Conservation (phyloP, 345 rosid genomes). For the Ricinus communis region DNA sequence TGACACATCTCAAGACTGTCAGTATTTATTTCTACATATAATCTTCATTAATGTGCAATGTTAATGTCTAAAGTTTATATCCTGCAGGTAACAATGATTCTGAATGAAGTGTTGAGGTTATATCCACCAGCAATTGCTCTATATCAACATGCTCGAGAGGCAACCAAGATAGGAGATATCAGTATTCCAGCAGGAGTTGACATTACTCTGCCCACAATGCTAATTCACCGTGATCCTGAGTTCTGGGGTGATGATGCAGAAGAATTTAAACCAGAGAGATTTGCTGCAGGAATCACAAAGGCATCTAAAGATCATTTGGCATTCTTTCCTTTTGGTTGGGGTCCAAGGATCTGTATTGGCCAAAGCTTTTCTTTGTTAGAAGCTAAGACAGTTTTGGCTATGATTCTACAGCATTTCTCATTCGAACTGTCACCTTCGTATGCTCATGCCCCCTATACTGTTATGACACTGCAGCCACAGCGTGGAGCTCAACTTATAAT, state of each 20-base stretch:
- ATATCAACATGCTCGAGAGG: constrained; percentile 24
- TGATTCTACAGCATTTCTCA: constrained; percentile 45
- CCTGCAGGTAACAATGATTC: constrained; percentile 42
- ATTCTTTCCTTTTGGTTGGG: constrained; percentile 47
- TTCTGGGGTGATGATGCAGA: constrained; percentile 46
- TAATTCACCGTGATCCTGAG: constrained; percentile 40
- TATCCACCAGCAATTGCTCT: constrained; percentile 47
- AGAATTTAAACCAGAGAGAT: constrained; percentile 47
- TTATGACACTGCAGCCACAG: constrained; percentile 51
- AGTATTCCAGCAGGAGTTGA: constrained; percentile 41
- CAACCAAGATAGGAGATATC: constrained; percentile 35
- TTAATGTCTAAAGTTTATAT: constrained; percentile 1
- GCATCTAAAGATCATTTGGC: constrained; percentile 36
- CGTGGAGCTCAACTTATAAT: constrained; percentile 50
- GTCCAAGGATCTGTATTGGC: constrained; percentile 44
- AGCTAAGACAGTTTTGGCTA: constrained; percentile 53
- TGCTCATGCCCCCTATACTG: constrained; percentile 48
- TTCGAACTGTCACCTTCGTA: constrained; percentile 52
- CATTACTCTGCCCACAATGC: constrained; percentile 34
- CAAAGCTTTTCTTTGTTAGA: constrained; percentile 51
- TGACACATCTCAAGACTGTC: constrained; percentile 38
- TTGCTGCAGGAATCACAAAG: constrained; percentile 40
- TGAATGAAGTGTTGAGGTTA: constrained; percentile 44
- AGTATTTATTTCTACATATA: constrained; percentile 12
- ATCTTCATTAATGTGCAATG: background rate